Base-by-base conservation (phyloP, 2,329 filamentous ascomycete genomes). In the Aspergillus sp. region DNA sequence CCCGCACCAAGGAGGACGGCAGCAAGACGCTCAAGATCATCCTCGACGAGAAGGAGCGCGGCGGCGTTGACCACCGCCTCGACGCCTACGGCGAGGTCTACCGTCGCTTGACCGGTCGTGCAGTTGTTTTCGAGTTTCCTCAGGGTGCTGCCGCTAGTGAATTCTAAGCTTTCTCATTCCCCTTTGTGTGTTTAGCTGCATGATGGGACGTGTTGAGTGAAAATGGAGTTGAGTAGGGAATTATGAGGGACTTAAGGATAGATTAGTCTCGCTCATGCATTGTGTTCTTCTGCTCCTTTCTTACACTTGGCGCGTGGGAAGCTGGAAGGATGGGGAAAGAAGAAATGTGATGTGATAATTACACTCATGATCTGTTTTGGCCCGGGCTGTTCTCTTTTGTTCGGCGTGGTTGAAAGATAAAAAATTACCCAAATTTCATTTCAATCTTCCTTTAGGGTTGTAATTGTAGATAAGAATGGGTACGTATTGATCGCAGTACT, bases 11-110 rank as follows among this genome's bases (percentile, higher is more conserved):
- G 85, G 93, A 98, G 87, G 95, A 99, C 82, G 92, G 92, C 81
- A 89, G 85, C 89, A 98, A 98, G 90, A 83, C 91, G 78, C 88
- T 98, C 82, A 99, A 99, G 90, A 91, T 99, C 79, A 86, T 99
- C 77, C 88, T 99, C 62, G 95, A 99, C 81, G 95, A 98, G 90
- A 99, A 99, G 91, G 95, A 99, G 90, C 91, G 93, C 74, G 93
- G 93, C 76, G 92, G 93, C 80, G 93, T 99, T 73, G 95, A 99
- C 87, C 97, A 98, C 90, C 88, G 95, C 80, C 91, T 99, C 73
- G 95, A 99, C 83, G 97, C 93, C 79, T 99, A 99, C 87, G 91
- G 91, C 68, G 95, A 99, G 88, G 95, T 99, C 78, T 99, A 99
- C 90, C 91, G 92, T 82, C 89, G 91, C 76, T 85, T 99, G 77